phyloP scores from a whole-genome alignment of 2,329 filamentous ascomycete species.

The Colletotrichum sp. region DNA sequence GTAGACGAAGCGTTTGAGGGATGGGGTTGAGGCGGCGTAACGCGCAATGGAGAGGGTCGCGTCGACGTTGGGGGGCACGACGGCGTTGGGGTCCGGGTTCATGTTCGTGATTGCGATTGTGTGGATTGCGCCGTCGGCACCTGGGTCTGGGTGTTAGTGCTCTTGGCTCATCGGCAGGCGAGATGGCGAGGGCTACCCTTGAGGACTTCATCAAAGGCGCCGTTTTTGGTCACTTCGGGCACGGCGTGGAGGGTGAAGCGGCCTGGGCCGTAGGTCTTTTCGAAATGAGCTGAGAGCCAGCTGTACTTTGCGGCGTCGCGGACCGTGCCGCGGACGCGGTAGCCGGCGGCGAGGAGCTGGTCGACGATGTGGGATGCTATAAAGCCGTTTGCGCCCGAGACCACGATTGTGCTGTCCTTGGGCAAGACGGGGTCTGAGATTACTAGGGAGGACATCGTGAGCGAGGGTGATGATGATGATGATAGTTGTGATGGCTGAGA shows the following conservation, averaged over 20 bases:
- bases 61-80: constrained; percentile 36
- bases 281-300: constrained; percentile 31
- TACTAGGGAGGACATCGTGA: not conserved
- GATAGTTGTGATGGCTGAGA: not conserved
- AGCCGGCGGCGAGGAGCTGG: constrained; percentile 37
- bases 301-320: constrained; percentile 30
- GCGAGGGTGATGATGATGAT: not conserved
- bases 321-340: constrained; percentile 44
- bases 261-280: constrained; percentile 33
- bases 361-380: constrained; percentile 43
- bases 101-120: constrained; percentile 39
- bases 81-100: constrained; percentile 37
- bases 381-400: constrained; percentile 48
- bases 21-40: constrained; percentile 33
- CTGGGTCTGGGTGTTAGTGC: not conserved
- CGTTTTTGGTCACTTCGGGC: constrained; percentile 32
- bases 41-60: constrained; percentile 34
- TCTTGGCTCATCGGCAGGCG: not conserved
- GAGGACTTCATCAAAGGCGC: constrained; percentile 29
- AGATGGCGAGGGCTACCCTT: constrained; percentile 23
- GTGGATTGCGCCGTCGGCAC: constrained; percentile 37
- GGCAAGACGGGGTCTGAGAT: not conserved
- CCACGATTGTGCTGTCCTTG: constrained; percentile 28
- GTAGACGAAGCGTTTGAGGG: constrained; percentile 43
- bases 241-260: constrained; percentile 38